Evolutionary conservation across 2,329 filamentous ascomycete species (phyloP).

Genomic region (Fusarium acutatum): DNA sequence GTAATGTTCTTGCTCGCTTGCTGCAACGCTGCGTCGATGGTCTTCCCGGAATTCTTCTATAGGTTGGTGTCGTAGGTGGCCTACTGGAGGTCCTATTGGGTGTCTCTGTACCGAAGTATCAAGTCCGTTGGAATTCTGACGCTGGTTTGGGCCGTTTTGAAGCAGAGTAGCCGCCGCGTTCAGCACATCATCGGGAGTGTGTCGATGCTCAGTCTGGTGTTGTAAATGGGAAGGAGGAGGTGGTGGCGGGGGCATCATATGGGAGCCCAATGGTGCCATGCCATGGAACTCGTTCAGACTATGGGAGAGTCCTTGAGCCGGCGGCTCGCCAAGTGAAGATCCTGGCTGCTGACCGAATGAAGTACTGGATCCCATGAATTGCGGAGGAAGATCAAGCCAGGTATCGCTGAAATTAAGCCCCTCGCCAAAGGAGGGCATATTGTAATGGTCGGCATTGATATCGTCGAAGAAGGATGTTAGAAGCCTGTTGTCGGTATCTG

Average conservation of each 20-base stretch:
- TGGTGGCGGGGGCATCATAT: slow-evolving; percentile 49
- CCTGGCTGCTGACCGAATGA: slow-evolving; percentile 65
- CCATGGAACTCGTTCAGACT: slow-evolving; percentile 33
- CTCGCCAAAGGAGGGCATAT: slow-evolving; percentile 59
- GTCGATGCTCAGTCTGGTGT: slow-evolving; percentile 42
- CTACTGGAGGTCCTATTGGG: slow-evolving; percentile 47
- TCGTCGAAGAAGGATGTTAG: slow-evolving; percentile 67
- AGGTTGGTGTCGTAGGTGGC: slow-evolving; percentile 54
- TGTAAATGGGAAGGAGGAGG: slow-evolving; percentile 38
- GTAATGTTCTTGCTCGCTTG: slow-evolving; percentile 50
- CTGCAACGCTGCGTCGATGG: slow-evolving; percentile 45
- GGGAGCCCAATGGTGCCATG: slow-evolving; percentile 38
- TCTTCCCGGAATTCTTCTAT: slow-evolving; percentile 55
- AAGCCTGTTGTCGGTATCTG: slow-evolving; percentile 67
- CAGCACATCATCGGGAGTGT: slow-evolving; percentile 64
- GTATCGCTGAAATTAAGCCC: slow-evolving; percentile 58
- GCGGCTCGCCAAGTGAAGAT: slow-evolving; percentile 38
- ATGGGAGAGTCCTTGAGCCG: slow-evolving; percentile 32
- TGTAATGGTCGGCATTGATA: slow-evolving; percentile 61
- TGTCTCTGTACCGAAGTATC: slow-evolving; percentile 38
- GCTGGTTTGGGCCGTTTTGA: slow-evolving; percentile 51
- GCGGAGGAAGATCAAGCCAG: slow-evolving; percentile 69
- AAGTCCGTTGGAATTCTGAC: slow-evolving; percentile 38
- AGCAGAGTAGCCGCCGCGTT: slow-evolving; percentile 62
- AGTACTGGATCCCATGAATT: slow-evolving; percentile 71